These are phyloP conservation scores for Backusella tuberculispora DNA, from an alignment of 192 early-diverging fungal species.

Conservation along the genomic window DNA sequence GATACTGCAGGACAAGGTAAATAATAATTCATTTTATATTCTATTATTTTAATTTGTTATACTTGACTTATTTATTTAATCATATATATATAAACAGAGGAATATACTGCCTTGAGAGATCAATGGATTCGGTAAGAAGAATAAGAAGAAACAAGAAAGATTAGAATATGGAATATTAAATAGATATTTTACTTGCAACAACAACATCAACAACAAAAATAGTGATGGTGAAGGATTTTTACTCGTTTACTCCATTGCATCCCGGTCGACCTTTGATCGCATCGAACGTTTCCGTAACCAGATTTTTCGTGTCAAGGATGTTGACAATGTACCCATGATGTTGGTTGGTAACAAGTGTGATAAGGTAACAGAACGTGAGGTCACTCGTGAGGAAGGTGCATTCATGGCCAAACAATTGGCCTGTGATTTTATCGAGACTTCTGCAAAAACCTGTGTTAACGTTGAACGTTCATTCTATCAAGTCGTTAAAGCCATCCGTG, in stretches of 20 bases:
- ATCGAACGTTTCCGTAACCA: slow-evolving; percentile 84
- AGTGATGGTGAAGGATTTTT: slow-evolving; percentile 82
- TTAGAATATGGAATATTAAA: neutral
- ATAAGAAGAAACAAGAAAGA: slow-evolving; percentile 48
- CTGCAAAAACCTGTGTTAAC: slow-evolving; percentile 85
- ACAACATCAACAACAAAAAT: neutral
- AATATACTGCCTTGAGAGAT: slow-evolving; percentile 80
- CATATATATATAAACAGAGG: slow-evolving; percentile 43
- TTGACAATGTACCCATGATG: slow-evolving; percentile 83
- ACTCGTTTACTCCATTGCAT: slow-evolving; percentile 88
- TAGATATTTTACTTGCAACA: neutral
- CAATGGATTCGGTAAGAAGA: slow-evolving; percentile 78
- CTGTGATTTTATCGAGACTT: slow-evolving; percentile 86
- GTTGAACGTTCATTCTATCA: slow-evolving; percentile 85
- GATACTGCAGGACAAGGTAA: slow-evolving; percentile 89
- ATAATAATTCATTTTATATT: too few relatives aligned
- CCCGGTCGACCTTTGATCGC: slow-evolving; percentile 83
- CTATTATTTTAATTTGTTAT: neutral
- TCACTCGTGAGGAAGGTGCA: slow-evolving; percentile 79
- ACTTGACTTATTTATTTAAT: too few relatives aligned
- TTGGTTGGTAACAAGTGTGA: slow-evolving; percentile 94
- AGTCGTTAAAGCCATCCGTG: slow-evolving; percentile 76
- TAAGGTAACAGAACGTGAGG: slow-evolving; percentile 77
- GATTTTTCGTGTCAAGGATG: slow-evolving; percentile 85
- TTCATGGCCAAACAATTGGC: slow-evolving; percentile 70